Conservation (phyloP, 2,329 filamentous ascomycete genomes). For the Aureobasidium sp. region DNA sequence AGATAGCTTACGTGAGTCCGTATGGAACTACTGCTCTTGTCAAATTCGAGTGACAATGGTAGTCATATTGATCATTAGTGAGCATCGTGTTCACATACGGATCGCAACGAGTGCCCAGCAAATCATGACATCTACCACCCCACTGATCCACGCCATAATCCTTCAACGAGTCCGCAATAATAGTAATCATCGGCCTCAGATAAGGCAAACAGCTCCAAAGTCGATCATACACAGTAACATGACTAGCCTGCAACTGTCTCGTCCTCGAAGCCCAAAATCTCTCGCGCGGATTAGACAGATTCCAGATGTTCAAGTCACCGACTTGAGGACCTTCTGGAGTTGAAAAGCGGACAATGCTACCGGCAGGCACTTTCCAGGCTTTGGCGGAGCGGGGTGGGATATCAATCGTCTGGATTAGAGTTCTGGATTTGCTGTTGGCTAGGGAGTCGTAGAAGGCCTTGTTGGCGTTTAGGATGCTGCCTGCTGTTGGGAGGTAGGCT, state of each 20-base stretch:
- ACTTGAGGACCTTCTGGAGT: constrained; percentile 74
- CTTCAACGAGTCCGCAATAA: constrained; percentile 54
- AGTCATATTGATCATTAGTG: constrained; percentile 63
- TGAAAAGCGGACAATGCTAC: constrained; percentile 61
- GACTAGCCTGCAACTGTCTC: constrained; percentile 66
- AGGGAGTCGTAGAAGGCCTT: constrained; percentile 21
- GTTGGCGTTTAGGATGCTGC: constrained; percentile 23
- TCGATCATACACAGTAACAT: constrained; percentile 62
- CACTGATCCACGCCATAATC: constrained; percentile 33
- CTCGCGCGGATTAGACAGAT: constrained; percentile 65
- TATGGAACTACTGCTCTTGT: constrained; percentile 60
- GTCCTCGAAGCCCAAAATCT: constrained; percentile 76
- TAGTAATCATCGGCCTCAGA: constrained; percentile 64
- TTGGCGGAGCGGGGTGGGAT: constrained; percentile 65
- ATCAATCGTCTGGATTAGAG: constrained; percentile 33
- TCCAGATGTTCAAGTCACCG: constrained; percentile 78
- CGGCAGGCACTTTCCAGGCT: constrained; percentile 62
- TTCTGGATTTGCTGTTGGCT: constrained; percentile 17
- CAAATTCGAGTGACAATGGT: constrained; percentile 77
- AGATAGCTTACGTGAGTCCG: constrained; percentile 42
- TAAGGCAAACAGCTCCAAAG: constrained; percentile 73
- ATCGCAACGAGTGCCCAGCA: constrained; percentile 71
- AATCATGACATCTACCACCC: constrained; percentile 64
- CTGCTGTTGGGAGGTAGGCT: constrained; percentile 23
- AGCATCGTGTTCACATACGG: constrained; percentile 74